Evolutionary conservation across 1,139 yeast genomes (phyloP).

Genomic region (Suzukiozyma palmioleophila): DNA sequence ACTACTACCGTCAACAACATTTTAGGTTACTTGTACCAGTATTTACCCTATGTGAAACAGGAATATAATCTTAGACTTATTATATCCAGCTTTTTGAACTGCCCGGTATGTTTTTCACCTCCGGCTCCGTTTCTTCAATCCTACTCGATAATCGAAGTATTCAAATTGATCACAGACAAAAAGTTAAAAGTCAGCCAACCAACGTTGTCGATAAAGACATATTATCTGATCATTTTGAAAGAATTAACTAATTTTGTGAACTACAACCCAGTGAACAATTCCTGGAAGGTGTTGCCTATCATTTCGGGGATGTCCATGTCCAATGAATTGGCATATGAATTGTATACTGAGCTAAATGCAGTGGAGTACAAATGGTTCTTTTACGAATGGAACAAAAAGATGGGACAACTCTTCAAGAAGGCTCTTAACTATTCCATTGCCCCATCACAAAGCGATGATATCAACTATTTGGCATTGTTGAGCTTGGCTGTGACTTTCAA

Average conservation of each 20-base stretch:
- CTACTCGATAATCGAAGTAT: constrained; percentile 45
- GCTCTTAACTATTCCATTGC: constrained; percentile 24
- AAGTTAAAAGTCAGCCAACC: constrained; percentile 62
- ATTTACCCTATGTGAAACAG: constrained; percentile 58
- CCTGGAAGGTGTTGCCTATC: constrained; percentile 58
- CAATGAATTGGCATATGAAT: constrained; percentile 30
- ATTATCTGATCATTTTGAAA: constrained; percentile 41
- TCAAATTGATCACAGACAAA: constrained; percentile 44
- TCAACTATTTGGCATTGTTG: constrained; percentile 27
- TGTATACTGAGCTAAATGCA: constrained; percentile 23
- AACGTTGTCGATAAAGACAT: constrained; percentile 47
- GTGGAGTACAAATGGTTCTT: constrained; percentile 33
- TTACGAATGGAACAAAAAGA: constrained; percentile 26
- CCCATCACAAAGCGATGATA: constrained; percentile 18
- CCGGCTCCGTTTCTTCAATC: constrained; percentile 23
- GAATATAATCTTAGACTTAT: constrained; percentile 52
- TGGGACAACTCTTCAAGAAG: constrained; percentile 19
- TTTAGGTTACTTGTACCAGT: constrained; percentile 53
- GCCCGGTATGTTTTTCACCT: constrained; percentile 42
- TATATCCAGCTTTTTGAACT: constrained; percentile 45
- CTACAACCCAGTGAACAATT: constrained; percentile 25
- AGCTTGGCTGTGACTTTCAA: constrained; percentile 29
- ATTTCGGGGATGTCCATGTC: constrained; percentile 51
- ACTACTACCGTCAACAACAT: constrained; percentile 30
- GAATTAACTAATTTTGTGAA: constrained; percentile 32